Evolutionary conservation across 2,329 filamentous ascomycete genomes (phyloP).

Genomic region (Erysiphe neolycopersici): DNA sequence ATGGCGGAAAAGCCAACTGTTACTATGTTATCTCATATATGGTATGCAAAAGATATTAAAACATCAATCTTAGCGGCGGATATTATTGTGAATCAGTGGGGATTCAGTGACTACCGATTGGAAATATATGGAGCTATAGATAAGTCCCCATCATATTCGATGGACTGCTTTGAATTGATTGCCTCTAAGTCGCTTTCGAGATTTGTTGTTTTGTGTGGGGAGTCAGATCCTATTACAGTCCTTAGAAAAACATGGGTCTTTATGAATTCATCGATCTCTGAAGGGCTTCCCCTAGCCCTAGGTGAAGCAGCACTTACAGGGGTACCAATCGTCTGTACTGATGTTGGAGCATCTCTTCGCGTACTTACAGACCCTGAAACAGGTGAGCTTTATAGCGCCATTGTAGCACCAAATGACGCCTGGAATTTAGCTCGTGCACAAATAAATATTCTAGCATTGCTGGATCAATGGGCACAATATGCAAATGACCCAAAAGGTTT

Average conservation of each 20-base stretch:
- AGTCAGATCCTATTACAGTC: constrained; percentile 18
- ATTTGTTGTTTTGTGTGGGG: constrained; percentile 14
- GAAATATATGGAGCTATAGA: constrained; percentile 37
- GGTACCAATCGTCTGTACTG: constrained; percentile 27
- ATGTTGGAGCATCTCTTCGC: constrained; percentile 26
- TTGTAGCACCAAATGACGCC: constrained; percentile 37
- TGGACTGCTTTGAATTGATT: constrained; percentile 23
- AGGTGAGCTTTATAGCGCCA: constrained; percentile 26
- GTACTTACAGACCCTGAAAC: constrained; percentile 27
- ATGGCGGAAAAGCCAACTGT: constrained; percentile 31
- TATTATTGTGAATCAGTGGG: constrained; percentile 37
- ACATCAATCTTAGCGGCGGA: constrained; percentile 35
- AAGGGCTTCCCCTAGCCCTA: constrained; percentile 27
- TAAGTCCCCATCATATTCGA: constrained; percentile 32
- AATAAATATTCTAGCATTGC: constrained; percentile 31
- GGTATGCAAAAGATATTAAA: constrained; percentile 32
- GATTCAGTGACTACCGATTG: constrained; percentile 35
- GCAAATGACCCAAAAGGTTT: constrained; percentile 15
- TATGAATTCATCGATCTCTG: constrained; percentile 28
- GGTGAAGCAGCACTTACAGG: constrained; percentile 30
- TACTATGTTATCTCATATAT: constrained; percentile 36
- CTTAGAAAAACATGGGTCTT: constrained; percentile 22
- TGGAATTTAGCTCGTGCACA: constrained; percentile 31
- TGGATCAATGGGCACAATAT: constrained; percentile 33
- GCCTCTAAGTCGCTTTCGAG: constrained; percentile 10